Base-by-base conservation (phyloP, 305 asterid species). In the Fraxinus paxiana region DNA sequence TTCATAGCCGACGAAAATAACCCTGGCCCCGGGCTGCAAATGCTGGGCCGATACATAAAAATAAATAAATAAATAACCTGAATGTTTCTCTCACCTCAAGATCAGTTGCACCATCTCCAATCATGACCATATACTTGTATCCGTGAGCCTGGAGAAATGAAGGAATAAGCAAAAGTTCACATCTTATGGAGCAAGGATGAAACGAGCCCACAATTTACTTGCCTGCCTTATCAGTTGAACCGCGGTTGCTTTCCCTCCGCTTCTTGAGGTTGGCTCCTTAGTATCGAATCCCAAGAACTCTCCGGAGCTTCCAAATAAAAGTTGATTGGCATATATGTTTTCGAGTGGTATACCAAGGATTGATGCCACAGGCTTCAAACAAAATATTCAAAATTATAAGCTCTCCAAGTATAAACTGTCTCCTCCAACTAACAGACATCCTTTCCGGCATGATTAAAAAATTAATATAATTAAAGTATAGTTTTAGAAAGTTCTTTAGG, bases 31-130 rank as follows among this genome's bases (percentile, higher is more conserved):
- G 12, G 26, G 65, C 65, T 54, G 26, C 65, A 1, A 10, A 2
- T 51, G 24, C 63, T 5, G 10, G 3, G 63, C 63, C 7, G 6
- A 4, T 5, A 4, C 61, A 4, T 5, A 73, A 37, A 24, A 73
- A 37, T 4, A 22, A n/a, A 8, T 1, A 1, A 71, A 34, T 2
- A 2, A 73, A 41, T 9, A 43, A 43, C 0, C 15, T 7, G 30
- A 61, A 8, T 7, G 70, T 65, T 61, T 73, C 67, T 82, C 88
- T 88, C 24, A 96, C 99, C 94, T 96, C 99, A 70, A 96, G 98
- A 88, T 96, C 98, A 71, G 99, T 94, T 77, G 98, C 98, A 48
- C 98, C 99, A 85, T 96, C 99, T 75, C 99, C 99, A 84, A 96
- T 90, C 99, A 96, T 96, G 85, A 94, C 96, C 73, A 96, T n/a